These are phyloP conservation scores for Miamiensis avidus DNA, from an alignment of 169 alveolate species.

Conservation along the genomic window DNA sequence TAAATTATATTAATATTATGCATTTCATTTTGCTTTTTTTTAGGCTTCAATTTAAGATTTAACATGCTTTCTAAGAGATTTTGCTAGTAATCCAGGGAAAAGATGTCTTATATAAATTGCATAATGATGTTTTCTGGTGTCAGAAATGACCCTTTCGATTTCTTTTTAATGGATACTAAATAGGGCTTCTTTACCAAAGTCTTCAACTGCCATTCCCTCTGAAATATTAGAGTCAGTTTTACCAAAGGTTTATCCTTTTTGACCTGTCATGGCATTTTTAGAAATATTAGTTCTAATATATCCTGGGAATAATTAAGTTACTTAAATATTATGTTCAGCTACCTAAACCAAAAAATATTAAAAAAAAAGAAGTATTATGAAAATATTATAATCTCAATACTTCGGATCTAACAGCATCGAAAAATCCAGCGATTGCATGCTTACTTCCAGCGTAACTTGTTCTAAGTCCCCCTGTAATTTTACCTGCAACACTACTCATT, in stretches of 20 bases:
- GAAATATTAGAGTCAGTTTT: slow-evolving; percentile 17
- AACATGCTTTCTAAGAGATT: background rate
- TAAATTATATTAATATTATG: too few relatives aligned
- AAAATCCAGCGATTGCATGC: slow-evolving; percentile 26
- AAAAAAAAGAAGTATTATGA: background rate
- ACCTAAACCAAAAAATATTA: background rate
- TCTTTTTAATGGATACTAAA: background rate
- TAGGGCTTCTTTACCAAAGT: slow-evolving; percentile 2
- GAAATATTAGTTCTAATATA: slow-evolving; percentile 16
- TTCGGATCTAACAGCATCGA: slow-evolving; percentile 16
- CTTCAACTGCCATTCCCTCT: slow-evolving; percentile 8
- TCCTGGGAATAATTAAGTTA: slow-evolving; percentile 9
- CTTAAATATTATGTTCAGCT: background rate
- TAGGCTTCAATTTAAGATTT: slow-evolving; percentile 1
- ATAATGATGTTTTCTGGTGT: background rate
- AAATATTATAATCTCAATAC: background rate
- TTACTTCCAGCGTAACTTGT: slow-evolving; percentile 13
- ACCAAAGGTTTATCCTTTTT: slow-evolving; percentile 9
- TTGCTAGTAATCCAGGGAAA: background rate
- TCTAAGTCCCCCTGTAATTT: slow-evolving; percentile 14
- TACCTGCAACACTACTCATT: slow-evolving; percentile 15
- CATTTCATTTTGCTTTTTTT: slow-evolving; percentile 12
- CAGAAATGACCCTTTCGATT: slow-evolving; percentile 1
- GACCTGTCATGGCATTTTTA: slow-evolving; percentile 7
- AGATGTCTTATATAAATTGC: slow-evolving; percentile 4